A percentile compares a stretch with the other conserved stretches of the same genome.
Conservation (phyloP, 495 filamentous ascomycete species). For the Lepidopterella palustris region DNA sequence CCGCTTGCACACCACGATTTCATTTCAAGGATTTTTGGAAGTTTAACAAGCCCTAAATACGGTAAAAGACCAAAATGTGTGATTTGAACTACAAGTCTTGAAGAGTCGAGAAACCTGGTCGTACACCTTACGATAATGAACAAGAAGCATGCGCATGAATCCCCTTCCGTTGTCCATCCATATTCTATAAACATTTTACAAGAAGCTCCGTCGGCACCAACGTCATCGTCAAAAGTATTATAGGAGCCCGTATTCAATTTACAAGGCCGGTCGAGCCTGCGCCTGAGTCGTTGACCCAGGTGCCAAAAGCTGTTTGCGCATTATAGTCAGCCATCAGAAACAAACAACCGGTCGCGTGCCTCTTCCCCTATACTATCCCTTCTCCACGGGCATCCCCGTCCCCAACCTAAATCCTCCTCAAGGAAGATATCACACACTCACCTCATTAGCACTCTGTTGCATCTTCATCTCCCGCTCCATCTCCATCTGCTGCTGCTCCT, state of each 20-base stretch:
- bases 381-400: not conserved
- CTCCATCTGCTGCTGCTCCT: constrained; percentile 92
- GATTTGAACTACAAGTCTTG: constrained; percentile 7
- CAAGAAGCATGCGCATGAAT: not conserved
- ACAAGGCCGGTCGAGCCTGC: constrained; percentile 16
- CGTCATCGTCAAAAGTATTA: not conserved
- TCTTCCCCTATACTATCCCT: not conserved
- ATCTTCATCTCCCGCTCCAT: constrained; percentile 96
- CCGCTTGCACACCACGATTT: constrained; percentile 7
- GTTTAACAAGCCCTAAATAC: too few species aligned
- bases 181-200: constrained; percentile 8
- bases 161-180: not conserved
- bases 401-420: not conserved
- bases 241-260: not conserved
- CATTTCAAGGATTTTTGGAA: not conserved
- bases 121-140: constrained; percentile 12
- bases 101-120: constrained; percentile 22
- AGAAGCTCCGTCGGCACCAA: not conserved
- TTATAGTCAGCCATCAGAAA: not conserved
- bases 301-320: constrained; percentile 11
- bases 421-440: constrained; percentile 39
- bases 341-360: not conserved
- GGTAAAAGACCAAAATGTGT: too few species aligned
- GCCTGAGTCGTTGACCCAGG: constrained; percentile 3
- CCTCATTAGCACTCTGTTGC: constrained; percentile 70